Evolutionary conservation across 345 rosid species (phyloP), one percentile per base, ranked within the genome.

Genomic region (Hypericum perforatum): DNA sequence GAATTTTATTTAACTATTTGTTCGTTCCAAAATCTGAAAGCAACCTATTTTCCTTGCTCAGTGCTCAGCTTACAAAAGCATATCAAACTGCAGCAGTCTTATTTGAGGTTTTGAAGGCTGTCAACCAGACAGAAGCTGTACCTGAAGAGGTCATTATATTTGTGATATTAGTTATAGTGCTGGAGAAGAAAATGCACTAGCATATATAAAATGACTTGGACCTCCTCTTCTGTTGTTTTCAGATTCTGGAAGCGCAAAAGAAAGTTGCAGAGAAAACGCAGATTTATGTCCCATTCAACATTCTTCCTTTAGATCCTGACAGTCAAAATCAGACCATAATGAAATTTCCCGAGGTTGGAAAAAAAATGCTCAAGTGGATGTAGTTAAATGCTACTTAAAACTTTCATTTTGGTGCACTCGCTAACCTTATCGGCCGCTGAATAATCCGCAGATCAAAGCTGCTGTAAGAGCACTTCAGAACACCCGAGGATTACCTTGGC

Each of bases 401-500:
- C 32, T 52, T 50, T 50, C 7, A 11, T 4, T 54, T 50, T 22
- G 5, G n/a, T 12, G 16, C 13, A 52, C 16, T 32, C 37, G n/a
- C 14, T 52, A 52, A 10, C 39, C 37, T 7, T 32, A 47, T 14
- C 8, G 41, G 38, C 9, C 11, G 39, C 39, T 32, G 8, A n/a
- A 13, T 12, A 13, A 13, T 12, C 50, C 32, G 53, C 53, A 76
- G 77, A 69, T 72, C 61, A 63, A 66, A 66, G 74, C 77, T 37
- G 59, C 77, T 45, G 77, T 76, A 40, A 13, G 56, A 10, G 75
- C 80, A 39, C 77, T 76, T 46, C 70, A 73, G 54, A 76, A 72
- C 49, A 66, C 63, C 16, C 69, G 80, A 62, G 77, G 80, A 29
- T 56, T 72, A 44, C 77, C 80, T 49, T 76, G 80, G 80, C 77